Percentiles rank a stretch among this genome's conserved stretches.
These are phyloP conservation scores for Trypanosoma cruzi DNA, from an alignment of 208 protist genomes.

Conservation along the genomic window DNA sequence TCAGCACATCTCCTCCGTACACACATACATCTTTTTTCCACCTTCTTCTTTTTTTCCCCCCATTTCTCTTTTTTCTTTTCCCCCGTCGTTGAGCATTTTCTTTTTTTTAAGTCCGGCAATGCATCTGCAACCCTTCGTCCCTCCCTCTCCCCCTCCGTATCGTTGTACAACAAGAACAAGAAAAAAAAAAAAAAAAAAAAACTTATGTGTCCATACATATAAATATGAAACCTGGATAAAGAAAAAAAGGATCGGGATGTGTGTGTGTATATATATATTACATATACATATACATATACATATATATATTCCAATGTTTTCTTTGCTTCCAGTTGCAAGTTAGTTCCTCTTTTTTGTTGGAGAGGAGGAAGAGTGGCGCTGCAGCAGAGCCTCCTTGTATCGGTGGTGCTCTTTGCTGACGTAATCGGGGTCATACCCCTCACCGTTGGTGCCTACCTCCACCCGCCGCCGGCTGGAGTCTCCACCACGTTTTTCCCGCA, in stretches of 20 bases:
- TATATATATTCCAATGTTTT: too few relatives aligned
- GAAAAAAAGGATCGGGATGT: too few relatives aligned
- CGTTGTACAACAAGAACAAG: background rate
- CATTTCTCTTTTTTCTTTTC: background rate
- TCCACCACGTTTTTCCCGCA: constrained; percentile 10
- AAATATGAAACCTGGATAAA: too few relatives aligned
- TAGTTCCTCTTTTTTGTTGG: constrained; percentile 46
- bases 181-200: constrained; percentile 9
- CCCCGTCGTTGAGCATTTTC: background rate
- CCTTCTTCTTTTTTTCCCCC: background rate
- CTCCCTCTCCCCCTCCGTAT: background rate
- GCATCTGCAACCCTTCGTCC: background rate
- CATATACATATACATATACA: constrained; percentile 1
- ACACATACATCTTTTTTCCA: constrained; percentile 10
- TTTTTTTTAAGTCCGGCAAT: background rate
- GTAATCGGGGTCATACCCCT: constrained; percentile 80
- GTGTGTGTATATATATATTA: too few relatives aligned
- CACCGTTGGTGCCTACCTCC: constrained; percentile 35
- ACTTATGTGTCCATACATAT: constrained; percentile 4
- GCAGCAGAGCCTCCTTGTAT: constrained; percentile 67
- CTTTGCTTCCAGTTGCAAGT: background rate
- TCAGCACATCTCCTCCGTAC: too few relatives aligned
- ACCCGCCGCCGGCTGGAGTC: constrained; percentile 15
- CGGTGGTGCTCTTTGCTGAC: constrained; percentile 77
- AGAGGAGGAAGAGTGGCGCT: constrained; percentile 44